Conservation (phyloP, 2,329 filamentous ascomycete species). For the Ascochyta clinopodiicola region DNA sequence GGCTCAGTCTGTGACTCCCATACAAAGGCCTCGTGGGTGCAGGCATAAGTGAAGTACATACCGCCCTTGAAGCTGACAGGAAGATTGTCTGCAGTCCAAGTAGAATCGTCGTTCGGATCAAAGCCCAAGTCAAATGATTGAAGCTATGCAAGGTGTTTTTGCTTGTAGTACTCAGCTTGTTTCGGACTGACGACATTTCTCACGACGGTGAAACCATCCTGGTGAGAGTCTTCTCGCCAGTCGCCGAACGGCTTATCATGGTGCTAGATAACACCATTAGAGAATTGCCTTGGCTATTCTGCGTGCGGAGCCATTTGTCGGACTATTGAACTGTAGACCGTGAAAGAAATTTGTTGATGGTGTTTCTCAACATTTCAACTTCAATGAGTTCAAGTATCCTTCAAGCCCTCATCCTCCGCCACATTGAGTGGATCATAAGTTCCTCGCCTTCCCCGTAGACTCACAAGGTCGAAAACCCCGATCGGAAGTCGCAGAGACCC, state of each 20-base stretch:
- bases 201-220: constrained; percentile 51
- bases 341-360: too few relatives aligned
- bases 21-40: constrained; percentile 51
- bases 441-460: too few relatives aligned
- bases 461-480: too few relatives aligned
- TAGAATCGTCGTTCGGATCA: constrained; percentile 42
- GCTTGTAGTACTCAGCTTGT: constrained; percentile 49
- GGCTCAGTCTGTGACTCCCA: constrained; percentile 48
- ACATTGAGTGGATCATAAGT: too few relatives aligned
- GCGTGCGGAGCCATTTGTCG: too few relatives aligned
- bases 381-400: too few relatives aligned
- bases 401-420: too few relatives aligned
- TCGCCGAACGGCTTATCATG: constrained; percentile 18
- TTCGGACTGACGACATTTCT: constrained; percentile 50
- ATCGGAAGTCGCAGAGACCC: too few relatives aligned
- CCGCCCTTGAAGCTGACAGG: constrained; percentile 53
- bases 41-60: constrained; percentile 51
- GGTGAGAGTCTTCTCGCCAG: constrained; percentile 53
- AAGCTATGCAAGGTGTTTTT: constrained; percentile 53
- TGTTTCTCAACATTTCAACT: too few relatives aligned
- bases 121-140: constrained; percentile 52
- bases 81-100: constrained; percentile 48
- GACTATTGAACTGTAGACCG: too few relatives aligned
- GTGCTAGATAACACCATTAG: too few relatives aligned
- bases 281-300: too few relatives aligned